These are phyloP conservation scores for Suillus bovinus DNA, from an alignment of 768 basidiomycete genomes.

Conservation along the genomic window DNA sequence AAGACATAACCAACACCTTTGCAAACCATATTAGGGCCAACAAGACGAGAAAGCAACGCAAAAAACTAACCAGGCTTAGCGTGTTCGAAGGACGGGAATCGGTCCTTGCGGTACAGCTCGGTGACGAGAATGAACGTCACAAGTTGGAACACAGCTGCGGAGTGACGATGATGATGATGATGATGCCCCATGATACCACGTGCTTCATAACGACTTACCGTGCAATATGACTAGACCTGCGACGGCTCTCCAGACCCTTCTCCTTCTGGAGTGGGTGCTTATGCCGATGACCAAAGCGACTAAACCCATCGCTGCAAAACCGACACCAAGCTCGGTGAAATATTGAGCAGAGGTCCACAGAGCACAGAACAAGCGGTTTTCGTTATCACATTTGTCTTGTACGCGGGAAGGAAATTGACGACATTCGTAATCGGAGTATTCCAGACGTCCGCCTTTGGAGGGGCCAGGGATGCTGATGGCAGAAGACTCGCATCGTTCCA, in stretches of 20 bases:
- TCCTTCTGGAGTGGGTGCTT: slow-evolving; percentile 69
- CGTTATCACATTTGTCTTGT: slow-evolving; percentile 46
- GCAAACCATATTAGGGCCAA: slow-evolving; percentile 7
- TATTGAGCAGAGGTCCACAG: slow-evolving; percentile 74
- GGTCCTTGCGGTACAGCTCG: slow-evolving; percentile 49
- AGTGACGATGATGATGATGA: not conserved
- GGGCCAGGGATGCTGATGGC: slow-evolving; percentile 48
- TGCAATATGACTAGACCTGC: slow-evolving; percentile 65
- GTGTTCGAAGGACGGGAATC: slow-evolving; percentile 52
- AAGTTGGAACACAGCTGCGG: slow-evolving; percentile 58
- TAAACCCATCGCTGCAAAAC: slow-evolving; percentile 61
- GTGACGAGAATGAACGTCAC: slow-evolving; percentile 64
- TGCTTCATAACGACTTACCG: slow-evolving; percentile 36
- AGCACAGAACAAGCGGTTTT: slow-evolving; percentile 60
- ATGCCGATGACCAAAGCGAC: slow-evolving; percentile 64
- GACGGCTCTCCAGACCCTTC: slow-evolving; percentile 76
- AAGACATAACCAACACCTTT: slow-evolving; percentile 62
- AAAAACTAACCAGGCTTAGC: slow-evolving; percentile 58
- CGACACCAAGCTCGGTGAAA: slow-evolving; percentile 59
- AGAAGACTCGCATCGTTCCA: slow-evolving; percentile 54
- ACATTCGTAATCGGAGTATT: slow-evolving; percentile 60
- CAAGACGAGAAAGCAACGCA: not conserved
- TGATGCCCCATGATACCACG: not conserved
- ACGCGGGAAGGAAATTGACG: slow-evolving; percentile 63
- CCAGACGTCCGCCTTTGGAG: slow-evolving; percentile 41